Conservation (phyloP, 352 stramenopile species). For the Aphanomyces euteiches region DNA sequence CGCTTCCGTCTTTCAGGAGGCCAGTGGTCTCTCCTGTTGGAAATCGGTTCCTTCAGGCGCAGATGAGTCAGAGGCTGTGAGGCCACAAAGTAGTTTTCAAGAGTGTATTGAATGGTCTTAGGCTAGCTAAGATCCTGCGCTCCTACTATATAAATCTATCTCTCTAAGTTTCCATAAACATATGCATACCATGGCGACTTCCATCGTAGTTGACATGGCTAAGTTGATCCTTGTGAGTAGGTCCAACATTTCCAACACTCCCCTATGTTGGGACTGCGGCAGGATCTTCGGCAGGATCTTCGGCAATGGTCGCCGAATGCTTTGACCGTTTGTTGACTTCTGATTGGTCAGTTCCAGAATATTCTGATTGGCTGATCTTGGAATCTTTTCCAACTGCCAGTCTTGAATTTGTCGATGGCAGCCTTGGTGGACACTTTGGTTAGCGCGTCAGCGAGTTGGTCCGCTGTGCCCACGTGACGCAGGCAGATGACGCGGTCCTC, state of each 20-base stretch:
- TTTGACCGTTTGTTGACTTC: too few species aligned
- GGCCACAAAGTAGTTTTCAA: slow-evolving; percentile 3
- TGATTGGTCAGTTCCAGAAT: too few species aligned
- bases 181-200: too few species aligned
- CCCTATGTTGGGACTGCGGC: too few species aligned
- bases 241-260: too few species aligned
- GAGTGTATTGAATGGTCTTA: slow-evolving; percentile 2
- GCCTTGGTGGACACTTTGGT: slow-evolving; percentile 31
- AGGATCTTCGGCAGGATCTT: too few species aligned
- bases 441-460: slow-evolving; percentile 32
- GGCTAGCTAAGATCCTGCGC: slow-evolving; percentile 2
- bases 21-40: background rate
- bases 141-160: background rate
- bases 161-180: too few species aligned
- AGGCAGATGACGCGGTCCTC: slow-evolving; percentile 14
- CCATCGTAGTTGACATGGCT: too few species aligned
- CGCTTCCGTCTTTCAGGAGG: too few species aligned
- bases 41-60: background rate
- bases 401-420: background rate
- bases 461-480: slow-evolving; percentile 26
- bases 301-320: too few species aligned
- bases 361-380: too few species aligned
- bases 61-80: background rate
- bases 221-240: too few species aligned
- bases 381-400: background rate